phyloP scores from a whole-genome alignment of 306 rosid species.

The Lagenaria siceraria region DNA sequence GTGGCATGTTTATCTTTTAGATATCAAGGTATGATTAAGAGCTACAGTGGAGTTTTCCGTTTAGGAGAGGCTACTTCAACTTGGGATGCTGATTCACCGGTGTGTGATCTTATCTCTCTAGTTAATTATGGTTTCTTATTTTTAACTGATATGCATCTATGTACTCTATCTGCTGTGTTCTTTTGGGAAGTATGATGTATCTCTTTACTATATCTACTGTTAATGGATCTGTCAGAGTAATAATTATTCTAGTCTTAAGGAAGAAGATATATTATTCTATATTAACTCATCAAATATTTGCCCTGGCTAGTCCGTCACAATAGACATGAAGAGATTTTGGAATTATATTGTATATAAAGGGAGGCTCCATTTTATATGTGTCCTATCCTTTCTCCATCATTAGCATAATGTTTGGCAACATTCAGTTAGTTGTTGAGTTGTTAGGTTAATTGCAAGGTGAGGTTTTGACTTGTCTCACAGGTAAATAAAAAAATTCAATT shows the following conservation, averaged over 20 bases:
- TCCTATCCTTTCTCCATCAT: neutral
- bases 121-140: neutral
- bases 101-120: constrained; percentile 24
- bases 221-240: neutral
- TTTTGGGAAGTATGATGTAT: neutral
- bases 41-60: constrained; percentile 90
- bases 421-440: neutral
- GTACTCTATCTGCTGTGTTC: neutral
- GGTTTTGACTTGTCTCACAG: neutral
- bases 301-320: neutral
- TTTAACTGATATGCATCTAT: neutral
- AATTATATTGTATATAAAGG: neutral
- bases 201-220: neutral
- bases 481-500: neutral
- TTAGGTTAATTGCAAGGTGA: neutral
- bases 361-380: neutral
- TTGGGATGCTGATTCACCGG: constrained; percentile 98
- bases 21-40: constrained; percentile 90
- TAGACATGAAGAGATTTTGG: neutral
- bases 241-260: neutral
- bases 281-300: neutral
- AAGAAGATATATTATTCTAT: neutral
- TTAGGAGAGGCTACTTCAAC: constrained; percentile 98
- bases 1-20: constrained; percentile 31
- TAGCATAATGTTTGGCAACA: neutral